Evolutionary conservation across 2,329 filamentous ascomycete species (phyloP).

Genomic region (Paraphaeosphaeria sporulosa): DNA sequence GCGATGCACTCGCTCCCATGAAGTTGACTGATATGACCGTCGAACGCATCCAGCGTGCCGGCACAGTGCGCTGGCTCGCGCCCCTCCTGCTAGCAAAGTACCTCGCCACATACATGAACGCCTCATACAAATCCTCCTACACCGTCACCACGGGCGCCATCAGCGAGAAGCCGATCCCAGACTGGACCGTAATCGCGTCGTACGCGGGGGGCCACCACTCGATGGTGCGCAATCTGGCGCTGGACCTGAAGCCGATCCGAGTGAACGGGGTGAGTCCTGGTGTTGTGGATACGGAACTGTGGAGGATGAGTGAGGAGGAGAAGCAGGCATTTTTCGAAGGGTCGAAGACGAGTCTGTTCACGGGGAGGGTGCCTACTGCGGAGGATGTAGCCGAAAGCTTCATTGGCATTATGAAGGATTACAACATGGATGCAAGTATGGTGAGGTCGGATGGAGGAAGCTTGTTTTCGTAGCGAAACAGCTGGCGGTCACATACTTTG

Average conservation of each 20-base stretch:
- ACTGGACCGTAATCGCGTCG: constrained; percentile 59
- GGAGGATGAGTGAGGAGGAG: constrained; percentile 43
- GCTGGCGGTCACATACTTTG: too few relatives aligned
- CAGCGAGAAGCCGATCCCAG: constrained; percentile 59
- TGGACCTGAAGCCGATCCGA: constrained; percentile 69
- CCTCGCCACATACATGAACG: constrained; percentile 54
- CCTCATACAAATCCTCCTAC: constrained; percentile 56
- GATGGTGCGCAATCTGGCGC: constrained; percentile 63
- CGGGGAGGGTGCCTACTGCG: constrained; percentile 34
- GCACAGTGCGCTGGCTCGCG: constrained; percentile 60
- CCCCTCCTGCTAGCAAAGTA: constrained; percentile 63
- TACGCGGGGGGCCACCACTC: constrained; percentile 62
- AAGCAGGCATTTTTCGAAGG: constrained; percentile 31
- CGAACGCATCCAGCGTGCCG: constrained; percentile 52
- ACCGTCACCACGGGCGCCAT: constrained; percentile 65
- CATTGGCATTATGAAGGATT: constrained; percentile 57
- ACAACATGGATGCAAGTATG: constrained; percentile 55
- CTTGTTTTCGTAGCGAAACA: constrained; percentile 23
- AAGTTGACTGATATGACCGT: constrained; percentile 54
- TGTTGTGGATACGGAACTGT: constrained; percentile 55
- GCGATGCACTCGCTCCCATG: constrained; percentile 53
- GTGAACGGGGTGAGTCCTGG: constrained; percentile 70
- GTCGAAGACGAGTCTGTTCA: constrained; percentile 32
- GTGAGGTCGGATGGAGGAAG: constrained; percentile 54
- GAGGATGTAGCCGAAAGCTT: constrained; percentile 54